Evolutionary conservation across 805 yeast genomes (phyloP).

Genomic region (Candida chauliodis): DNA sequence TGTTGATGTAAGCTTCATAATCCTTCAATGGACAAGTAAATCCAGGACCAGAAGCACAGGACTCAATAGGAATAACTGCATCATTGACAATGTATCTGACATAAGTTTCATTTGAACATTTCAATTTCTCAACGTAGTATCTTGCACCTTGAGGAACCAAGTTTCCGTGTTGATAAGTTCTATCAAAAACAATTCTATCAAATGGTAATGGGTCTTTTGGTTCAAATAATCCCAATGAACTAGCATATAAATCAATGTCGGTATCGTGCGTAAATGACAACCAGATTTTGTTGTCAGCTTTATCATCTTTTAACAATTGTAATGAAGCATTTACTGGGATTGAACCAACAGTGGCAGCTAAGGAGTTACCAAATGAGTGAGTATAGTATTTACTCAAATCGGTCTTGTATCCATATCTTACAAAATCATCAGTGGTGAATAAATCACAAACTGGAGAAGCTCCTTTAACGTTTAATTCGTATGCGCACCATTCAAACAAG

Average conservation of each 20-base stretch:
- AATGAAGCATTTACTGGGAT: conserved; percentile 45
- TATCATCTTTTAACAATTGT: conserved; percentile 32
- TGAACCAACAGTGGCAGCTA: conserved; percentile 55
- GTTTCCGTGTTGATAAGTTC: conserved; percentile 30
- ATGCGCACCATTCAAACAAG: conserved; percentile 63
- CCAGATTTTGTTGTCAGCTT: conserved; percentile 48
- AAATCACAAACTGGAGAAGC: conserved; percentile 59
- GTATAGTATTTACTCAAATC: conserved; percentile 58
- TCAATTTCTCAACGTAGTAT: conserved; percentile 46
- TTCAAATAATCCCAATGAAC: conserved; percentile 56
- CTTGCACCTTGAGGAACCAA: conserved; percentile 59
- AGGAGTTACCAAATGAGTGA: conserved; percentile 57
- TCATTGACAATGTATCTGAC: conserved; percentile 51
- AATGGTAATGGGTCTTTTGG: conserved; percentile 38
- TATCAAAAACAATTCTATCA: conserved; percentile 23
- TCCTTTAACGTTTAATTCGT: conserved; percentile 66
- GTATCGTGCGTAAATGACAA: conserved; percentile 71
- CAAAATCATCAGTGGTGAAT: conserved; percentile 61
- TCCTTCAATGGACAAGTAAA: conserved; percentile 34
- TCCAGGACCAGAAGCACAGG: conserved; percentile 53
- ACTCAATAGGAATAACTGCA: conserved; percentile 49
- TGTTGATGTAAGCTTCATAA: conserved; percentile 8
- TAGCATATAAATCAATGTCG: conserved; percentile 51
- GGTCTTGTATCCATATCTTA: conserved; percentile 53
- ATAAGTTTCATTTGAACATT: conserved; percentile 39